These are phyloP conservation scores for Colletotrichum higginsianum DNA, from an alignment of 2,329 filamentous ascomycete species.

Conservation along the genomic window DNA sequence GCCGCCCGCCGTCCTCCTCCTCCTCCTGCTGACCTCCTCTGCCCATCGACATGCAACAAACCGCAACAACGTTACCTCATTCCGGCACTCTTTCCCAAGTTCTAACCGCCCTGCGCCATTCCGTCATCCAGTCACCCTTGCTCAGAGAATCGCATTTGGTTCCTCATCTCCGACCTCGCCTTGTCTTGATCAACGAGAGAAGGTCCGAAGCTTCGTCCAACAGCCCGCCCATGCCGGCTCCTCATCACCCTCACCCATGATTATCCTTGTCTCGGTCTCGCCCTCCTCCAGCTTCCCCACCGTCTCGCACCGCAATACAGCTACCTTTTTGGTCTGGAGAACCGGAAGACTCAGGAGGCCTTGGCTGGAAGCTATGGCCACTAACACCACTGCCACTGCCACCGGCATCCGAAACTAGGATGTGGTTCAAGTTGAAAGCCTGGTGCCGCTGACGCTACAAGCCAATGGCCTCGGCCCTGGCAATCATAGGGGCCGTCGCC, in stretches of 20 bases:
- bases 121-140: not conserved
- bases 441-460: not conserved
- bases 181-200: not conserved
- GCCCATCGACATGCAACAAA: not conserved
- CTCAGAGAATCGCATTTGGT: not conserved
- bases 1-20: too few relatives aligned
- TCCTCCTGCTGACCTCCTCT: not conserved
- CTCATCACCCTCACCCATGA: too few relatives aligned
- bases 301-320: not conserved
- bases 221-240: not conserved
- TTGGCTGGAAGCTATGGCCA: conserved; percentile 4
- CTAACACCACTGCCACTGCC: conserved; percentile 13
- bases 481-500: conserved; percentile 44
- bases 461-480: conserved; percentile 44
- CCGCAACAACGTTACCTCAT: not conserved
- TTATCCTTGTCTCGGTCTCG: too few relatives aligned
- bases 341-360: not conserved
- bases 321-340: not conserved
- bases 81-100: not conserved
- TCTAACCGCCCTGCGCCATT: not conserved
- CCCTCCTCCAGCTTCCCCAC: not conserved
- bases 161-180: not conserved
- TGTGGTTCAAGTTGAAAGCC: not conserved
- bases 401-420: conserved; percentile 2
- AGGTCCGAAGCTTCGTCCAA: not conserved